These are phyloP conservation scores for Ricinus communis DNA, from an alignment of 345 rosid genomes.

Conservation along the genomic window DNA sequence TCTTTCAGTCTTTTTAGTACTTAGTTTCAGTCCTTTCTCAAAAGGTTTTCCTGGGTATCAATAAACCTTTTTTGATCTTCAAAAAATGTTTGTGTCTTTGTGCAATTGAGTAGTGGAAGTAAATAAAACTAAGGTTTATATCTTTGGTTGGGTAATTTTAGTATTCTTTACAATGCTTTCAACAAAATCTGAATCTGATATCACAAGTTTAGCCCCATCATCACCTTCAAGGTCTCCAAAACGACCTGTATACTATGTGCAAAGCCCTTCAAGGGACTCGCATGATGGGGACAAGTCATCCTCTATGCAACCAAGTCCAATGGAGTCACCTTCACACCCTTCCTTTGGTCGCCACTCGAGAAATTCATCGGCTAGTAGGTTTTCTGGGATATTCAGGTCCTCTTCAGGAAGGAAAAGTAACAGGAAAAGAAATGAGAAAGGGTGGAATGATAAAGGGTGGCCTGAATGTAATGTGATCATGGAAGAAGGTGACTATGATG, in stretches of 20 bases:
- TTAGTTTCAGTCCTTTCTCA: not conserved
- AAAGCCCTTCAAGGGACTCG: slow-evolving; percentile 90
- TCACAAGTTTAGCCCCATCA: slow-evolving; percentile 73
- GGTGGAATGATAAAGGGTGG: slow-evolving; percentile 72
- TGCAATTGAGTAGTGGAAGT: not conserved
- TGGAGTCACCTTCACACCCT: slow-evolving; percentile 87
- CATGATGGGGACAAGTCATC: slow-evolving; percentile 88
- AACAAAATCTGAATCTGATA: slow-evolving; percentile 67
- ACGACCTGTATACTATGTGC: slow-evolving; percentile 67
- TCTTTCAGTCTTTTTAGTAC: not conserved
- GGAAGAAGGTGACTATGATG: slow-evolving; percentile 76
- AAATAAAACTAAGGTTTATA: no score
- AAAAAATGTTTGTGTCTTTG: slow-evolving; percentile 3
- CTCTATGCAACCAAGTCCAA: slow-evolving; percentile 66
- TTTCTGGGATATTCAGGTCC: slow-evolving; percentile 79
- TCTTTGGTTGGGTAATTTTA: no score
- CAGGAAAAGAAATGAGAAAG: slow-evolving; percentile 42
- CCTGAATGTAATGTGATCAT: slow-evolving; percentile 66
- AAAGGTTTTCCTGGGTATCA: not conserved
- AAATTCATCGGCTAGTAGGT: slow-evolving; percentile 77
- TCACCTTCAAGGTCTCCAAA: slow-evolving; percentile 82
- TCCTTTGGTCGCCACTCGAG: slow-evolving; percentile 80
- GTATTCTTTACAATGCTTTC: slow-evolving; percentile 43
- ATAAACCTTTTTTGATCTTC: not conserved
- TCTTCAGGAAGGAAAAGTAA: slow-evolving; percentile 58